phyloP scores from a whole-genome alignment of 495 filamentous ascomycete species.

The Hypoxylon perforatum region DNA sequence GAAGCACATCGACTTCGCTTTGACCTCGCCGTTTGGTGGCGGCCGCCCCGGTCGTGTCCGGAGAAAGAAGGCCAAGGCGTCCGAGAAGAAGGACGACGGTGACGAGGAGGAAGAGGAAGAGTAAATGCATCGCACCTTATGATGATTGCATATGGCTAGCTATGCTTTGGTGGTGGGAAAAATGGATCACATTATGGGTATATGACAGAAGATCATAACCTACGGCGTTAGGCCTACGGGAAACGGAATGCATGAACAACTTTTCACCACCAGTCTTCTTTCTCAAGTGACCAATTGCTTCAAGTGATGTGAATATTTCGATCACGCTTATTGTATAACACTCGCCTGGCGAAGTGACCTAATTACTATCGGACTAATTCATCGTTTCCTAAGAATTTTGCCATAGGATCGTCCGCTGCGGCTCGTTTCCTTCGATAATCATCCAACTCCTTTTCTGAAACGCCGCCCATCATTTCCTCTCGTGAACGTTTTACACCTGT shows the following conservation, averaged over 20 bases:
- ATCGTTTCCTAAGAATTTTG: conserved; percentile 67
- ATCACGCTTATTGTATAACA: conserved; percentile 6
- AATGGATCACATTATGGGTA: conserved; percentile 49
- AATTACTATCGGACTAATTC: conserved; percentile 43
- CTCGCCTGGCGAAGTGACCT: neutral
- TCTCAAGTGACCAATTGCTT: conserved; percentile 20
- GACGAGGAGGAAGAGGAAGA: conserved; percentile 93
- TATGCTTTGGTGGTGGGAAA: conserved; percentile 50
- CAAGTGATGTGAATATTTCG: conserved; percentile 8
- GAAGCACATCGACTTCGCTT: conserved; percentile 99
- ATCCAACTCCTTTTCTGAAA: conserved; percentile 85
- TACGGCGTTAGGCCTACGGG: conserved; percentile 52
- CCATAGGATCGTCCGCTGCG: conserved; percentile 85
- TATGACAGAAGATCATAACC: conserved; percentile 43
- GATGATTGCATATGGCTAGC: conserved; percentile 44
- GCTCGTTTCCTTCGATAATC: conserved; percentile 78
- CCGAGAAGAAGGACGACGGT: conserved; percentile 86
- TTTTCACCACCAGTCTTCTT: conserved; percentile 42
- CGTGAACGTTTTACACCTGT: conserved; percentile 73
- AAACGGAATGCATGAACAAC: conserved; percentile 51
- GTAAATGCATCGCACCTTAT: conserved; percentile 53
- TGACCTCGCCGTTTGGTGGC: conserved; percentile 97
- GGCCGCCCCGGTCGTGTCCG: conserved; percentile 95
- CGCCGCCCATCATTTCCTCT: conserved; percentile 77
- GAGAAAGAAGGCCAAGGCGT: conserved; percentile 99